Evolutionary conservation across 2,329 filamentous ascomycete genomes (phyloP).

Genomic region (Fusarium subglutinans): DNA sequence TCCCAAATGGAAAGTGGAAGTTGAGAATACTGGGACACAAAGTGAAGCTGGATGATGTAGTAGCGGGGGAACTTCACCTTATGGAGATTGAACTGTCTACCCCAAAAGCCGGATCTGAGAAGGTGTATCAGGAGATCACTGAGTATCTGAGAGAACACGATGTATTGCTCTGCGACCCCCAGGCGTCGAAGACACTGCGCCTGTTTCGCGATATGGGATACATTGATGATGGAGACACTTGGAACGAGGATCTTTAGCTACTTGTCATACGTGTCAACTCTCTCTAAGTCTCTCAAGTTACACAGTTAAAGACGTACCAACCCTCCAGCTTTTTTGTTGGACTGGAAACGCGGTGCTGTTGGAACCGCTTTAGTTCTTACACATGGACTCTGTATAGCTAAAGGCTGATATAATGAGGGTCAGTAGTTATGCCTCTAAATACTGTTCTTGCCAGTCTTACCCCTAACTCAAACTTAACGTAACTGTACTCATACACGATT

Average conservation of each 20-base stretch:
- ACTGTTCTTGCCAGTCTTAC: neutral
- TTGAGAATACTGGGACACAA: slow-evolving; percentile 24
- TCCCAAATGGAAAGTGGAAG: slow-evolving; percentile 35
- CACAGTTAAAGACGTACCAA: too few relatives aligned
- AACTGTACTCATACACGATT: neutral
- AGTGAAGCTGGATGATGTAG: slow-evolving; percentile 35
- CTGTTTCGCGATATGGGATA: slow-evolving; percentile 28
- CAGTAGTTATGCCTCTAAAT: neutral
- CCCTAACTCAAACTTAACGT: neutral
- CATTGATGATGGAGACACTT: neutral
- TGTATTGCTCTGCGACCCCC: slow-evolving; percentile 28
- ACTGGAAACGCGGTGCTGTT: neutral
- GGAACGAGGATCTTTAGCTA: slow-evolving; percentile 7
- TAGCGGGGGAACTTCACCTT: slow-evolving; percentile 24
- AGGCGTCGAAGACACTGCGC: slow-evolving; percentile 30
- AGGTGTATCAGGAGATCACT: slow-evolving; percentile 12
- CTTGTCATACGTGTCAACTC: neutral
- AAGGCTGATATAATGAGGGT: neutral
- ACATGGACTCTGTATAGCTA: neutral
- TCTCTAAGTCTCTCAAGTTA: neutral
- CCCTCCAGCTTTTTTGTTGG: neutral
- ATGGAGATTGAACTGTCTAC: slow-evolving; percentile 37
- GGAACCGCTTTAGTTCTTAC: neutral
- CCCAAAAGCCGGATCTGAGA: slow-evolving; percentile 11
- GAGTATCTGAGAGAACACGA: slow-evolving; percentile 11